These are phyloP conservation scores for Irpex lacteus DNA, from an alignment of 1,284 basidiomycete genomes.

Conservation along the genomic window DNA sequence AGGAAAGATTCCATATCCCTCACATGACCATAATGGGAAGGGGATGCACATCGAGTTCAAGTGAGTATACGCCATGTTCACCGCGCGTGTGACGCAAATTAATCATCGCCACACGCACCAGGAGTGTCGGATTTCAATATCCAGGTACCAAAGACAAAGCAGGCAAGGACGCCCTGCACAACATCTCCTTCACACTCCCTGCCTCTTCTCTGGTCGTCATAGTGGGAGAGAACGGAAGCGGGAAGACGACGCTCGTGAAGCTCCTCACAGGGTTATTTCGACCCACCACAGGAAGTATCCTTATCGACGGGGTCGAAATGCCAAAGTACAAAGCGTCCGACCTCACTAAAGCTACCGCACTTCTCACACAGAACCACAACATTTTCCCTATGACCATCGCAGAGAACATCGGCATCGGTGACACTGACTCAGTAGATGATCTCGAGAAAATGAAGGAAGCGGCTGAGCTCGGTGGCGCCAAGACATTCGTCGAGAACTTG, in stretches of 20 bases:
- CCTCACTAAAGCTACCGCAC: constrained; percentile 54
- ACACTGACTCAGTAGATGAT: constrained; percentile 44
- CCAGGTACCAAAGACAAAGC: background rate
- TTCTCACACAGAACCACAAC: constrained; percentile 71
- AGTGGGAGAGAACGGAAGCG: constrained; percentile 69
- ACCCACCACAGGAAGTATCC: constrained; percentile 55
- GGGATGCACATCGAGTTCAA: background rate
- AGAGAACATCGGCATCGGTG: constrained; percentile 69
- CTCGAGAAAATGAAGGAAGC: constrained; percentile 53
- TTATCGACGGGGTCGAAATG: constrained; percentile 59
- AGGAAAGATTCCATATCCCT: background rate
- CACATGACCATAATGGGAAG: background rate
- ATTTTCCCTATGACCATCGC: constrained; percentile 67
- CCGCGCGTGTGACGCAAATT: background rate
- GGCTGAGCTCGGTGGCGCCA: constrained; percentile 61
- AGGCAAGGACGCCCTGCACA: constrained; percentile 42
- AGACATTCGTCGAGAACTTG: constrained; percentile 51
- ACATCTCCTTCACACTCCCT: constrained; percentile 61
- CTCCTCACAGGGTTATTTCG: constrained; percentile 65
- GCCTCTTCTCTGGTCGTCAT: constrained; percentile 48
- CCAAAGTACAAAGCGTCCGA: constrained; percentile 50
- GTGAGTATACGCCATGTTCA: background rate
- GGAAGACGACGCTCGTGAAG: constrained; percentile 72
- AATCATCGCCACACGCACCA: background rate
- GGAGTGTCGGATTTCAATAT: background rate